Base-by-base conservation (phyloP, 768 basidiomycete species). In the Tylopilus felleus region DNA sequence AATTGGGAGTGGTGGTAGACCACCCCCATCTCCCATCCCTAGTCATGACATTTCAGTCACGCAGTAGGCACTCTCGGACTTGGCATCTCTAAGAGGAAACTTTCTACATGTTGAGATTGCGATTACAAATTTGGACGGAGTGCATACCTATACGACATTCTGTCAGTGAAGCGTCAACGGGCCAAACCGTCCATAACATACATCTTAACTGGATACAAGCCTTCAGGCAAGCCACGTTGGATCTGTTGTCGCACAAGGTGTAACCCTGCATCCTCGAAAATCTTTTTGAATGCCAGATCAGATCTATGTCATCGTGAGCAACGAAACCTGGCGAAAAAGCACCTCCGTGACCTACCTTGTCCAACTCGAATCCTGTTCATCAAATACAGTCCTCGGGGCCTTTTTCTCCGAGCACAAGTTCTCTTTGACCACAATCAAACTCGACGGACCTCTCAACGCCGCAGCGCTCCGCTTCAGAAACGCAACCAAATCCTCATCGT, bases 351-450 rank as follows among this genome's bases (percentile, higher is more conserved):
- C 62, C 0, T 47, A 90, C 95, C 96, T 82, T 9, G 91, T 98
- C 64, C 96, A 73, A 65, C 89, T 94, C 17, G 91, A 94, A 70
- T 99, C 96, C 52, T 87, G 75, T 52, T 87, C 83, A 64, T 98
- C 95, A 62, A 93, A 92, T 8, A 84, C 67, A 12, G 78, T 74
- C 22, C 73, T 71, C 0, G 83, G 75, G 2, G 80, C 86, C 29
- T 78, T 80, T 2, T 55, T 63, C 63, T 95, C 85, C 1, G 75
- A 67, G 65, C 93, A 96, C 17, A 88, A 60, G 65, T 97, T 97
- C 73, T 99, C 96, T 70, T 99, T 99, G 42, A 95, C 86, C 14
- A 98, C 77, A 49, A 98, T 87, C 36, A 90, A 55, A 51, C 86
- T 84, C 39, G 70, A 61, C 2, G 64, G 70, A 31, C 62, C 51